Conservation (phyloP, 352 stramenopile genomes). For the Phytophthora megakarya region DNA sequence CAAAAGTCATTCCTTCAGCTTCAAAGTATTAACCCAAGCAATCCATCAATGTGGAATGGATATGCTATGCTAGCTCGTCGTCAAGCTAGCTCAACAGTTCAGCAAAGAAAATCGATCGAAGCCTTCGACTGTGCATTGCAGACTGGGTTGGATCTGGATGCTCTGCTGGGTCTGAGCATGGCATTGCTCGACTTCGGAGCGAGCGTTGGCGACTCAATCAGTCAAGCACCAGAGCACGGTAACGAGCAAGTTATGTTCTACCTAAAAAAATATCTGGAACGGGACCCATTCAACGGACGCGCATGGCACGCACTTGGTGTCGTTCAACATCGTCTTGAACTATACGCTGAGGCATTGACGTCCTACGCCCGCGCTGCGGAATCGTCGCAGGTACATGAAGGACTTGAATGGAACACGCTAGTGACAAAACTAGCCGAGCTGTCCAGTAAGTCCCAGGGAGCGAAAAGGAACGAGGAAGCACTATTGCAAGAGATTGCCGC, state of each 20-base stretch:
- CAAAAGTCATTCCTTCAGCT: slow-evolving; percentile 84
- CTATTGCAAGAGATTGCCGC: slow-evolving; percentile 31
- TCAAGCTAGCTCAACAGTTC: slow-evolving; percentile 37
- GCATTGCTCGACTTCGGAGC: slow-evolving; percentile 33
- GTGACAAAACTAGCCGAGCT: slow-evolving; percentile 38
- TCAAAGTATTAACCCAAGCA: slow-evolving; percentile 81
- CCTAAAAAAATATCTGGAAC: slow-evolving; percentile 83
- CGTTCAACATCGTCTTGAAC: slow-evolving; percentile 57
- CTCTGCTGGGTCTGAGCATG: slow-evolving; percentile 65
- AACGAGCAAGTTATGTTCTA: slow-evolving; percentile 67
- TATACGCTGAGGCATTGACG: slow-evolving; percentile 43
- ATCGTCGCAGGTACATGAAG: slow-evolving; percentile 9
- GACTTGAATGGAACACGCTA: slow-evolving; percentile 47
- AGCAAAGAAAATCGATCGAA: slow-evolving; percentile 62
- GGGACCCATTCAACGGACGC: slow-evolving; percentile 59
- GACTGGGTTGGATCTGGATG: slow-evolving; percentile 74
- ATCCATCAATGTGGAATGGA: slow-evolving; percentile 87
- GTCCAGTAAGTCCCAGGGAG: not conserved
- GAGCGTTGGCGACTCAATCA: slow-evolving; percentile 26
- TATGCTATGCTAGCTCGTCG: slow-evolving; percentile 78
- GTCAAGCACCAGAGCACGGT: slow-evolving; percentile 19
- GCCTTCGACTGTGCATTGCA: slow-evolving; percentile 82
- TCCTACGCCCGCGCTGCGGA: slow-evolving; percentile 45
- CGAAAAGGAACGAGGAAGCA: slow-evolving; percentile 15
- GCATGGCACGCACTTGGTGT: slow-evolving; percentile 76